Base-by-base conservation (phyloP, 2,329 filamentous ascomycete species). In the Alternaria ventricosa region DNA sequence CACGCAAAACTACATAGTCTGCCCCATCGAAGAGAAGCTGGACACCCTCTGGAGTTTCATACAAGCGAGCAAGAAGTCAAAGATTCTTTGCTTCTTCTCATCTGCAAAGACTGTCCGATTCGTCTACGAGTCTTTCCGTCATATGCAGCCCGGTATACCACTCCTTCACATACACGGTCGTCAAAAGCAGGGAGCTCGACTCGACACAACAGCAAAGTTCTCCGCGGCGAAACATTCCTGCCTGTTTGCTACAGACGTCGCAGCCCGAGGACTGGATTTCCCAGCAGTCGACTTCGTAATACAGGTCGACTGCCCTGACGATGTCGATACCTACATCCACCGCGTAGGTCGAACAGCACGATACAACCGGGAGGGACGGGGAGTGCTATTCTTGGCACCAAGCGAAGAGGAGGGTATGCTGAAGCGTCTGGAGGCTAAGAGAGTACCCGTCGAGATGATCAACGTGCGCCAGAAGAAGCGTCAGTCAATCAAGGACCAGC, bases 221-320 rank as follows among this genome's bases (percentile, higher is more conserved):
- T 90, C 92, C 0, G 85, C 89, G 0, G 88, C 94, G 1, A 93
- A 96, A 75, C 86, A 92, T 60, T 91, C 93, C 1, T 97, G 96
- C 76, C 86, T 99, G 0, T 97, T 99, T 77, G 93, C 96, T 1
- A 99, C 96, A 0, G 96, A 99, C 76, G 93, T 99, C 6, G 94
- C 96, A 5, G 96, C 96, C 0, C 88, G 96, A 79, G 96, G 96
- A 67, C 87, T 99, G 12, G 96, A 99, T 79, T 98, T 99, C 76
- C 96, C 96, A 0, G 91, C 94, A 4, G 96, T 99, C 0, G 96
- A 99, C 79, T 99, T 96, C 92, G 96, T 99, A 6, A 93, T 99
- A n/a, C 96, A 99, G 78, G 87, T 93, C n/a, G 96, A 99, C 79
- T 97, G 93, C 70, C 96, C 96, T 0, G 96, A 99, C 79, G 95